Conservation (phyloP, 371 early-diverging fungal species). For the Circinella umbellata region DNA sequence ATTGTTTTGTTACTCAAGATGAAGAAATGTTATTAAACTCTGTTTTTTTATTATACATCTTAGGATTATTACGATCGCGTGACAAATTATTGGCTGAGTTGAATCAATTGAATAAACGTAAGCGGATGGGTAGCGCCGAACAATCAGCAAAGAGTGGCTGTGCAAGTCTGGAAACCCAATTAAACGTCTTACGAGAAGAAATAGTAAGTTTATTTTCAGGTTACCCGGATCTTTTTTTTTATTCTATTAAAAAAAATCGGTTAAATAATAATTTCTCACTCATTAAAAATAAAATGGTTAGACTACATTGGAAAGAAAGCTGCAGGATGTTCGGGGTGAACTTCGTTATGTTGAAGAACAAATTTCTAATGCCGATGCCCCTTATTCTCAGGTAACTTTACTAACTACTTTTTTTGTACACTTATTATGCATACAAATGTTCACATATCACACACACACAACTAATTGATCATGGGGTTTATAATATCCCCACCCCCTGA, state of each 20-base stretch:
- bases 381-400: slow-evolving; percentile 11
- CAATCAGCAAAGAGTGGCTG: slow-evolving; percentile 64
- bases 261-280: too few relatives aligned
- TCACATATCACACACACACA: too few relatives aligned
- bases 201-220: slow-evolving; percentile 33
- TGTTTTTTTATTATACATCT: background rate
- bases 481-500: too few relatives aligned
- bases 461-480: too few relatives aligned
- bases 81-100: slow-evolving; percentile 76
- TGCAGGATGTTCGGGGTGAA: slow-evolving; percentile 12
- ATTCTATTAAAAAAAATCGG: background rate
- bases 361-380: slow-evolving; percentile 8
- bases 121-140: slow-evolving; percentile 72
- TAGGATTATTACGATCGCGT: slow-evolving; percentile 65
- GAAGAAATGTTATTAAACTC: too few relatives aligned
- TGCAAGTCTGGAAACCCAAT: slow-evolving; percentile 63
- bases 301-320: slow-evolving; percentile 16
- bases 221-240: background rate
- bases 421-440: background rate
- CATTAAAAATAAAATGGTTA: background rate
- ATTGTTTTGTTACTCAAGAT: background rate
- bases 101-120: slow-evolving; percentile 71
- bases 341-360: slow-evolving; percentile 14
- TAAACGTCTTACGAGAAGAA: slow-evolving; percentile 65
- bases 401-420: background rate